Base-by-base conservation (phyloP, 2,329 filamentous ascomycete species). In the Lecanicillium sp. region DNA sequence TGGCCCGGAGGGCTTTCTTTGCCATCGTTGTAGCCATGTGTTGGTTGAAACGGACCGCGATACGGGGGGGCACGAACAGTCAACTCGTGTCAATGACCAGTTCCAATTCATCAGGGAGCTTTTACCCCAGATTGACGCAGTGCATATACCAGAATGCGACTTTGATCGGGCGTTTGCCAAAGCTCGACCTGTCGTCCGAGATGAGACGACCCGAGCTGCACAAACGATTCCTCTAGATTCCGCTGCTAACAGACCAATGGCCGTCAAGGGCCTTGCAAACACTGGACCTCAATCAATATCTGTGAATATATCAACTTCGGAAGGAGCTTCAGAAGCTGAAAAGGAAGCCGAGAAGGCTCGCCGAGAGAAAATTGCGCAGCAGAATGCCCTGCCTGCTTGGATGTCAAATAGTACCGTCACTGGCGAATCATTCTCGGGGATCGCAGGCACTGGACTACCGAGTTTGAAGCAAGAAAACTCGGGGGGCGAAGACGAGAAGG, bases 31-130 rank as follows among this genome's bases (percentile, higher is more conserved):
- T 62, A 70, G 73, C 15, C 68, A 67, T 38, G 62, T 75, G 3
- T 69, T 94, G 1, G 77, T 78, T 38, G 78, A 83, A 46, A 71
- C 78, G 29, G 77, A 85, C 43, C 77, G 79, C 28, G 73, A 79
- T 41, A 75, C 80, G 9, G 79, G 81, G 22, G 83, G 82, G 8
- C 78, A 83, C 45, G 81, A 86, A 58, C 76, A 83, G 50, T 81
- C 81, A 33, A 83, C 80, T 16, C 72, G 79, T 33, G 67, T 92
- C 51, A 90, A 90, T 59, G 78, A 80, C 50, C 82, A 90, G 56
- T 81, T 90, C 59, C 80, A 80, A 49, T 85, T 85, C 51, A 80
- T 92, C 48, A 82, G 84, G 41, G 77, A 84, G 42, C 70, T 88
- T 38, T 68, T 94, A 45, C 83, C 82, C 40, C 73, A 82, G 52